Conservation (phyloP, 83 land plant species). For the Isoetes engelmannii region DNA sequence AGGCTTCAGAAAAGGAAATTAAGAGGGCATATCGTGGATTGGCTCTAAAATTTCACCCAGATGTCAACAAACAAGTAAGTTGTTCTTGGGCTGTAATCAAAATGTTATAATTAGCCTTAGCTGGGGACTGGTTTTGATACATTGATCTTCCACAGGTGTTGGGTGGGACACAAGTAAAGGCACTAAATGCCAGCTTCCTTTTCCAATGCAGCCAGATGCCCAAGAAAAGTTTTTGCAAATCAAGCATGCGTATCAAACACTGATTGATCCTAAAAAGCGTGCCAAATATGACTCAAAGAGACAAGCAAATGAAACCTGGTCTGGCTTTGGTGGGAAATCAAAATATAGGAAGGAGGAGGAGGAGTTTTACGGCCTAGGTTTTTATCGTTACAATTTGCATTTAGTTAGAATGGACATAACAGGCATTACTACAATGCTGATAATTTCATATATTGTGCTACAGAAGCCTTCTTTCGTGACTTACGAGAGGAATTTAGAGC, state of each 20-base stretch:
- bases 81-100: neutral
- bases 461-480: constrained; percentile 6
- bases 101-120: no score
- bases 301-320: constrained; percentile 4
- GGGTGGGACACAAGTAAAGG: neutral
- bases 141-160: neutral
- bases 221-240: constrained; percentile 8
- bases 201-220: constrained; percentile 11
- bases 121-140: neutral
- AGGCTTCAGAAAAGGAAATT: constrained; percentile 59
- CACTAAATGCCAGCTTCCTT: constrained; percentile 9
- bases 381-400: neutral
- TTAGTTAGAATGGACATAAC: no score
- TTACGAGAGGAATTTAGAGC: neutral
- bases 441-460: neutral
- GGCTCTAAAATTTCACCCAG: constrained; percentile 86
- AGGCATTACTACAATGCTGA: no score
- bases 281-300: constrained; percentile 8
- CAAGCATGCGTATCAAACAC: constrained; percentile 17
- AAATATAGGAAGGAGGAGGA: neutral
- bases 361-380: constrained; percentile 15
- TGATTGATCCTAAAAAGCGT: constrained; percentile 10
- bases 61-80: constrained; percentile 79
- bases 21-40: constrained; percentile 75
- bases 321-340: neutral